phyloP scores from a whole-genome alignment of 2,329 filamentous ascomycete species.

The Immersiporthe knoxdaviesiana region DNA sequence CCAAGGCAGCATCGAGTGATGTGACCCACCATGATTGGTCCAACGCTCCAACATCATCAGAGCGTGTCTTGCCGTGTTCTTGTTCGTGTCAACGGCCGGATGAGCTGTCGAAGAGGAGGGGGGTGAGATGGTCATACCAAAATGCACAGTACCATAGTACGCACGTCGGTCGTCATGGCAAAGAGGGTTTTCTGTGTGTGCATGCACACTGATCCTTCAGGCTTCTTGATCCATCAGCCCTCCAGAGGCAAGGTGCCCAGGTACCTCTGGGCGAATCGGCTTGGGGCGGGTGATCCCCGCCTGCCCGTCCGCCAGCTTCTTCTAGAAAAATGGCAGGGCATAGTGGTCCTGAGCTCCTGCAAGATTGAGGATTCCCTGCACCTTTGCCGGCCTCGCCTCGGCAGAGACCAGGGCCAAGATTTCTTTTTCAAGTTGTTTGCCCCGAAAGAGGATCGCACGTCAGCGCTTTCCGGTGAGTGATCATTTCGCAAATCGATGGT shows the following conservation, averaged over 20 bases:
- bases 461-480: background rate
- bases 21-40: background rate
- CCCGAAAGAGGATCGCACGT: constrained; percentile 15
- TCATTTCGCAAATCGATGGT: background rate
- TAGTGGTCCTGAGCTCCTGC: constrained; percentile 8
- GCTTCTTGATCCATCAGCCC: background rate
- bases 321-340: constrained; percentile 13
- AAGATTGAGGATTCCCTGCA: constrained; percentile 24
- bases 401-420: constrained; percentile 15
- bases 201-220: constrained; percentile 2
- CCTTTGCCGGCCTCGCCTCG: constrained; percentile 27
- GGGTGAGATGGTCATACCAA: background rate
- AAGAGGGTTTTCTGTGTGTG: background rate
- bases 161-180: background rate
- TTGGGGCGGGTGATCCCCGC: background rate
- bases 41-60: background rate
- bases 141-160: background rate
- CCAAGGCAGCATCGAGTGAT: background rate
- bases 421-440: constrained; percentile 24
- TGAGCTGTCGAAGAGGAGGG: background rate
- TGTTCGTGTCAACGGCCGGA: background rate
- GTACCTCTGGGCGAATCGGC: background rate
- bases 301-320: constrained; percentile 7
- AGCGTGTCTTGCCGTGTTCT: background rate
- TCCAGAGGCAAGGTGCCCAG: background rate